Percentiles rank a stretch among this genome's conserved stretches.
Conservation (phyloP, 108 stramenopile genomes). For the Asterionellopsis glacialis region DNA sequence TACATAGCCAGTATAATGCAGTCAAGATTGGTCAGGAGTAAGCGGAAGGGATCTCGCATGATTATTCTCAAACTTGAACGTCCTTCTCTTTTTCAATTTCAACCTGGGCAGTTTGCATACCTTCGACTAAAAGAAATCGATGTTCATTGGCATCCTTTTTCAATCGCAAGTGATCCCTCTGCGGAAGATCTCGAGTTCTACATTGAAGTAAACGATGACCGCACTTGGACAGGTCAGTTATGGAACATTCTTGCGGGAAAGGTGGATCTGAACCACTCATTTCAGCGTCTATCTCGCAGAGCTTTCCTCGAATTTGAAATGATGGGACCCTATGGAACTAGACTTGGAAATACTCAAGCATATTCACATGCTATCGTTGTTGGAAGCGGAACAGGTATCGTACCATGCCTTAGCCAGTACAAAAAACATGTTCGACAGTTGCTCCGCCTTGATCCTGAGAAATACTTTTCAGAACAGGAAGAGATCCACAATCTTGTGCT, state of each 20-base stretch:
- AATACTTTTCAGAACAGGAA: constrained; percentile 12
- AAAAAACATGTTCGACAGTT: constrained; percentile 28
- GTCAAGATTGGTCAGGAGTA: constrained; percentile 12
- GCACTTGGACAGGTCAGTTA: constrained; percentile 1
- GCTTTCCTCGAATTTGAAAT: constrained; percentile 12
- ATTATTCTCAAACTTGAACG: constrained; percentile 26
- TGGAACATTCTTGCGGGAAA: constrained; percentile 1
- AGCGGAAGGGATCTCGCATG: constrained; percentile 15
- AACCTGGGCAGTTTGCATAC: constrained; percentile 36
- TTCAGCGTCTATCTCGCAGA: constrained; percentile 1
- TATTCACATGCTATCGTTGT: constrained; percentile 31
- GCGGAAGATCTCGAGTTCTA: constrained; percentile 27
- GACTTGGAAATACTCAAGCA: constrained; percentile 15
- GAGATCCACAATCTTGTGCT: constrained; percentile 9
- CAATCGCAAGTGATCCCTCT: constrained; percentile 31
- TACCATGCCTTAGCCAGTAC: constrained; percentile 32
- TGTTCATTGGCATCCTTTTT: constrained; percentile 33
- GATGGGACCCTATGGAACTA: constrained; percentile 43
- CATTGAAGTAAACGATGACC: constrained; percentile 24
- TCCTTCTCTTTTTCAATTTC: constrained; percentile 30
- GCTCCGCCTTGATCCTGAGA: constrained; percentile 18
- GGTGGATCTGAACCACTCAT: constrained; percentile 1
- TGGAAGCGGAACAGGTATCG: constrained; percentile 43
- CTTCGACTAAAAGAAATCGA: constrained; percentile 20
- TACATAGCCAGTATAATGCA: constrained; percentile 15